Base-by-base conservation (phyloP, 208 protist species). In the Porcisia deanei region DNA sequence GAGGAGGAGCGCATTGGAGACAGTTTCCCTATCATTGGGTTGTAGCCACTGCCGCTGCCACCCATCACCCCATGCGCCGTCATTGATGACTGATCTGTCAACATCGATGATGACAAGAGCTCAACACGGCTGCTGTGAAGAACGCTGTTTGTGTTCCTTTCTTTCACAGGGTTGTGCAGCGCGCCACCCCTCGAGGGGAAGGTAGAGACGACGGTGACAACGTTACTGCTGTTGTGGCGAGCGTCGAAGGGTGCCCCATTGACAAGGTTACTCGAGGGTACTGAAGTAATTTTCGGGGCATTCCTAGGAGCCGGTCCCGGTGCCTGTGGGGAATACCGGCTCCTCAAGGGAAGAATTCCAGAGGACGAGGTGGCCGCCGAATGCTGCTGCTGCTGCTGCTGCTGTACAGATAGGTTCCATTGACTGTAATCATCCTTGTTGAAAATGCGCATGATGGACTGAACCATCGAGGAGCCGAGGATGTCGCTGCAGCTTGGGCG, bases 401-500 rank as follows among this genome's bases (percentile, higher is more conserved):
- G 74, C 75, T 79, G 81, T 25, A 68, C 68, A 8, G 78, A 71
- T 47, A 85, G 43, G 61, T 87, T 70, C 65, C 72, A 76, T 69
- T 81, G 78, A 7, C 70, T 85, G 25, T 55, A 63, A 25, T 82
- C 82, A 45, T 87, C 81, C 30, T 85, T 86, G 68, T 94, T 87
- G 78, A 96, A 93, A 45, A 79, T 86, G 55, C 80, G 85, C 41
- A 94, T 63, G 43, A 97, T 94, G 47, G 87, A 91, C 80, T 92
- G 88, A 66, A 91, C 86, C 22, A 91, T 81, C 14, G 90, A 84
- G 30, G 93, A 94, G 65, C 72, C 72, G n/a, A 97, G 71, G 34
- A 97, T 89, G 60, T 96, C 91, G 2, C 88, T 57, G 72, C 93
- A 97, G 55, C 83, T 87, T 2, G 93, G 93, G 14, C 93, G 93